These are phyloP conservation scores for Penicillium ucsense DNA, from an alignment of 495 filamentous ascomycete genomes.

Conservation along the genomic window DNA sequence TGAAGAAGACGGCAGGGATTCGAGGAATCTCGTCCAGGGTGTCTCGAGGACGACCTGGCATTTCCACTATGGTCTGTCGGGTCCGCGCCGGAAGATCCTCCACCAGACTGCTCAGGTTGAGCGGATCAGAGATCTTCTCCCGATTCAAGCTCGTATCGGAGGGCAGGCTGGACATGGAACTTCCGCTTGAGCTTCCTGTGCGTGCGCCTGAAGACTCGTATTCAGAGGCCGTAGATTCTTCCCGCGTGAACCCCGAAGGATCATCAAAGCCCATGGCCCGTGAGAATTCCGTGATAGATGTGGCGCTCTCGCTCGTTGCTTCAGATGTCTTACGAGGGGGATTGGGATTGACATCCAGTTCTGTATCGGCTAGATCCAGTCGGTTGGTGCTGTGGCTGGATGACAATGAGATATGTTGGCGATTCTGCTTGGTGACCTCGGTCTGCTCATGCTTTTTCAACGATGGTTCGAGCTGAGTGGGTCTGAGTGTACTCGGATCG, in stretches of 20 bases:
- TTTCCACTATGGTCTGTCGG: constrained; percentile 11
- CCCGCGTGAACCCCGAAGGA: constrained; percentile 33
- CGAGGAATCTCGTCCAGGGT: constrained; percentile 24
- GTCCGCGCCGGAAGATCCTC: constrained; percentile 23
- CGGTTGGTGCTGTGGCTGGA: constrained; percentile 1
- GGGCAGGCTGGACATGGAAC: constrained; percentile 56
- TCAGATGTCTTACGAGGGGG: constrained; percentile 20
- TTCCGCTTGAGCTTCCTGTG: constrained; percentile 64
- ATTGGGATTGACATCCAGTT: constrained; percentile 6
- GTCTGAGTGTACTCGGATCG: not conserved
- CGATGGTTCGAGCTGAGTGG: constrained; percentile 8
- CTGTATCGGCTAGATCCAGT: constrained; percentile 9
- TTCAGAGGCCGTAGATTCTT: constrained; percentile 62
- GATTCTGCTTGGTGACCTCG: not conserved
- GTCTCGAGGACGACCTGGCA: constrained; percentile 12
- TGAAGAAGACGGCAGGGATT: constrained; percentile 24
- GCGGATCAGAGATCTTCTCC: constrained; percentile 23
- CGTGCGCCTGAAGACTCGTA: constrained; percentile 54
- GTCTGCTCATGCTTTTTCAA: not conserved
- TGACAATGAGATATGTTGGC: constrained; percentile 1
- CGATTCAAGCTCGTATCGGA: constrained; percentile 29
- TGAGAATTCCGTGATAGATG: constrained; percentile 32
- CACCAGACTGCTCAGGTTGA: constrained; percentile 26
- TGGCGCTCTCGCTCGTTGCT: constrained; percentile 21
- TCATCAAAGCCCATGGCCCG: constrained; percentile 32